Percentiles rank a stretch among this genome's conserved stretches.
Evolutionary conservation across 1,139 yeast genomes (phyloP).

Genomic region (Blastobotrys ciferrii): DNA sequence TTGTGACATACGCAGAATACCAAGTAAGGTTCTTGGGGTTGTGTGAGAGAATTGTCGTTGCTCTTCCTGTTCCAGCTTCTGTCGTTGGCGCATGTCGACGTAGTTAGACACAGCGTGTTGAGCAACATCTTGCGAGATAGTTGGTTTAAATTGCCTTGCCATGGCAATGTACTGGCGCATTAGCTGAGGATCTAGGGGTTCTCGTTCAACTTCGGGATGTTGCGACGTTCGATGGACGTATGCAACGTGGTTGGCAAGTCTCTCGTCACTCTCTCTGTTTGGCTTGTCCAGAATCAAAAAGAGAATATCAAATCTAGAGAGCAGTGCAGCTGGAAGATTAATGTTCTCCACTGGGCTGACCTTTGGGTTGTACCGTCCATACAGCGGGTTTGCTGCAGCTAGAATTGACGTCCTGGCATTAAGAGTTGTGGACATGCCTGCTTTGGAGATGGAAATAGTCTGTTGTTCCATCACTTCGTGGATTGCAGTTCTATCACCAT

Average conservation of each 20-base stretch:
- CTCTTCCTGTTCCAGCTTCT: constrained; percentile 74
- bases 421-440: constrained; percentile 94
- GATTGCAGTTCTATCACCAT: constrained; percentile 92
- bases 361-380: constrained; percentile 90
- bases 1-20: constrained; percentile 88
- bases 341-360: constrained; percentile 93
- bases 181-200: constrained; percentile 73
- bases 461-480: constrained; percentile 99
- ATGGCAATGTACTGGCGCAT: constrained; percentile 85
- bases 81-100: constrained; percentile 88
- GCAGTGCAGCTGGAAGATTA: constrained; percentile 92
- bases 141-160: constrained; percentile 85
- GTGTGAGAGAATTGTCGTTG: constrained; percentile 83
- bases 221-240: constrained; percentile 90
- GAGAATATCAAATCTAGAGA: constrained; percentile 91
- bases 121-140: constrained; percentile 81
- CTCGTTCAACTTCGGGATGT: constrained; percentile 76
- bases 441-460: constrained; percentile 94
- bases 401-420: constrained; percentile 94
- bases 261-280: constrained; percentile 72
- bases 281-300: constrained; percentile 87
- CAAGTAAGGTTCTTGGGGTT: constrained; percentile 92
- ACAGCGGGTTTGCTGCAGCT: constrained; percentile 97
- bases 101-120: constrained; percentile 86
- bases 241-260: constrained; percentile 89